A percentile compares a stretch with the other conserved stretches of the same genome.
Evolutionary conservation across 2,329 filamentous ascomycete genomes (phyloP).

Genomic region (Chaetomium sp.): DNA sequence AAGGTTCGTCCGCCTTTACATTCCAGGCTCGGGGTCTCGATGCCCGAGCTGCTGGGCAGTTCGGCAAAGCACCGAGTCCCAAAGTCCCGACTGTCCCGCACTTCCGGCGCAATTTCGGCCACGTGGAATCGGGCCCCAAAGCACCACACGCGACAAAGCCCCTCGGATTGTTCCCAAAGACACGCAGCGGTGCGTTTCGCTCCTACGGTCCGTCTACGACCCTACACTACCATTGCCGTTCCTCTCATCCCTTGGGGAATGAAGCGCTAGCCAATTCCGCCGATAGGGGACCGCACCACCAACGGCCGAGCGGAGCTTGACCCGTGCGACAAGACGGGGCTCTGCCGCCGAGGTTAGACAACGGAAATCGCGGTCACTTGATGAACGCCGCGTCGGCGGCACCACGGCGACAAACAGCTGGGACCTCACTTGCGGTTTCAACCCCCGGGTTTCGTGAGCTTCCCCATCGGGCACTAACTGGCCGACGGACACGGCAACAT

Average conservation of each 20-base stretch:
- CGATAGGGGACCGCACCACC: neutral
- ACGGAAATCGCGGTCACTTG: conserved; percentile 8
- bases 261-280: neutral
- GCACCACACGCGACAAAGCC: neutral
- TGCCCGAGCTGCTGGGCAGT: no score
- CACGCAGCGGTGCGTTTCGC: neutral
- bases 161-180: neutral
- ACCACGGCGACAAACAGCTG: neutral
- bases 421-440: neutral
- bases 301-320: conserved; percentile 3
- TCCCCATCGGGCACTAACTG: conserved; percentile 17
- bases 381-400: conserved; percentile 8
- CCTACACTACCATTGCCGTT: no score
- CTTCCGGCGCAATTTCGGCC: conserved; percentile 11
- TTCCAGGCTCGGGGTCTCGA: no score
- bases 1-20: no score
- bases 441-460: conserved; percentile 7
- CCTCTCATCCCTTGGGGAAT: neutral
- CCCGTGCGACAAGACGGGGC: neutral
- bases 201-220: no score
- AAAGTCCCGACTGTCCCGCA: conserved; percentile 6
- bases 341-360: conserved; percentile 1
- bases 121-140: conserved; percentile 10
- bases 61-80: neutral
- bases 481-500: neutral